phyloP scores from a whole-genome alignment of 2,329 filamentous ascomycete genomes.

The Lachnellula cervina region DNA sequence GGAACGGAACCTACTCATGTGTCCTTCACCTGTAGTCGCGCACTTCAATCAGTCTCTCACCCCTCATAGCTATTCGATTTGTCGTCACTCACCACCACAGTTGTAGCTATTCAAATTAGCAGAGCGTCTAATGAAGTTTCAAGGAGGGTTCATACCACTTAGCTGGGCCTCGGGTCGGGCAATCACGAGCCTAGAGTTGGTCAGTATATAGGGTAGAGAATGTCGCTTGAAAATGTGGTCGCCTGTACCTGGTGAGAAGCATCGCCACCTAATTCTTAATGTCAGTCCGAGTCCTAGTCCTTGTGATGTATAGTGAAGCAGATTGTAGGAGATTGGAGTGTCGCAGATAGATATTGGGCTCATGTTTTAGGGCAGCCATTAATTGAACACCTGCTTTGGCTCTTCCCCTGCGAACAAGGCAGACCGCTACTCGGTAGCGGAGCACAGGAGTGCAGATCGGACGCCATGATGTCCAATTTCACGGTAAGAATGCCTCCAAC shows the following conservation, averaged over 20 bases:
- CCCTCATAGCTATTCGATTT: constrained; percentile 10
- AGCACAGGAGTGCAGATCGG: background rate
- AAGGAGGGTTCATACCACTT: constrained; percentile 60
- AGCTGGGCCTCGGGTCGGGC: constrained; percentile 76
- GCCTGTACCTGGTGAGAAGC: constrained; percentile 64
- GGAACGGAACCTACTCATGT: constrained; percentile 62
- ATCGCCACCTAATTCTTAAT: constrained; percentile 57
- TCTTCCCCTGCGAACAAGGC: constrained; percentile 2
- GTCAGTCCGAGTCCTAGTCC: constrained; percentile 27
- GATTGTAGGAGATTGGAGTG: background rate
- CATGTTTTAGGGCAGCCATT: background rate
- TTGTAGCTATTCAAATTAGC: constrained; percentile 58
- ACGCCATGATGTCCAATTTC: background rate
- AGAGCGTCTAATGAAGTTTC: background rate
- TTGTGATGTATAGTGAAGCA: background rate
- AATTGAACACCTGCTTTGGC: background rate
- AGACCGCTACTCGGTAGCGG: constrained; percentile 12
- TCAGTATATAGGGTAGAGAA: constrained; percentile 15
- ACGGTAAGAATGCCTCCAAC: background rate
- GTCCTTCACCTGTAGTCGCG: constrained; percentile 52
- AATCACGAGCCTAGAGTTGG: constrained; percentile 67
- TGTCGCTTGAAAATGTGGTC: constrained; percentile 25
- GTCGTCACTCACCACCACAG: constrained; percentile 61
- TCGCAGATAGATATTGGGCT: constrained; percentile 5
- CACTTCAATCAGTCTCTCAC: constrained; percentile 29